Evolutionary conservation across 1,284 basidiomycete species (phyloP).

Genomic region (Rhodotorula sp.): DNA sequence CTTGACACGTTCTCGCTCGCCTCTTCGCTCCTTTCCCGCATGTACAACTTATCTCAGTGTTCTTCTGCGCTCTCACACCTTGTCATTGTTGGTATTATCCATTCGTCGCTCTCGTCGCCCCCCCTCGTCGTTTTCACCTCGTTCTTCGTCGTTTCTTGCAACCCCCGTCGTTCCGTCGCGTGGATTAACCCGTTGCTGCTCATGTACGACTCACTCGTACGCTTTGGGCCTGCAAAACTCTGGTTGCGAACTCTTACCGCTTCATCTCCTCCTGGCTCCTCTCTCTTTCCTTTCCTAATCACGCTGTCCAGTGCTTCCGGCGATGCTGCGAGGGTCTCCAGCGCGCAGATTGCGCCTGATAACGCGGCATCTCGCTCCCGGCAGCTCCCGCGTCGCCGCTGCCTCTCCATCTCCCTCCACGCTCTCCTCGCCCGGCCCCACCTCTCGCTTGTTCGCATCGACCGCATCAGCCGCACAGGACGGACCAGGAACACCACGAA

Average conservation of each 20-base stretch:
- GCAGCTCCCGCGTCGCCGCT: background rate
- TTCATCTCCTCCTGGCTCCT: background rate
- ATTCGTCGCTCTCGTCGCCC: background rate
- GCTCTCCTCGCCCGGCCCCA: conserved; percentile 2
- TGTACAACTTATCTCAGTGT: background rate
- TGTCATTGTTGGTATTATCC: background rate
- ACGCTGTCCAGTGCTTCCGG: too few species aligned
- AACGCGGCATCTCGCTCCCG: background rate
- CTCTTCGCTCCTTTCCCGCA: background rate
- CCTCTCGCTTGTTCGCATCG: background rate
- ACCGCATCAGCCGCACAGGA: background rate
- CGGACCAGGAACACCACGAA: too few species aligned
- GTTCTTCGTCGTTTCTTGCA: background rate
- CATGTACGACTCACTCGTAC: too few species aligned
- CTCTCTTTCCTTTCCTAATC: background rate
- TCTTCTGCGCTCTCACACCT: too few species aligned
- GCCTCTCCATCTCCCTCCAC: background rate
- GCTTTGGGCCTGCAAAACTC: too few species aligned
- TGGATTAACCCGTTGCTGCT: too few species aligned
- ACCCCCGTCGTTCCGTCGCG: background rate
- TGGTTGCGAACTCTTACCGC: background rate
- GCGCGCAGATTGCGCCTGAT: background rate
- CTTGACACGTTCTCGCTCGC: background rate
- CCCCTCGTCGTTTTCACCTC: background rate
- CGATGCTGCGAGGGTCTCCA: background rate